Base-by-base conservation (phyloP, 2,329 filamentous ascomycete species). In the Xylaria sp. region DNA sequence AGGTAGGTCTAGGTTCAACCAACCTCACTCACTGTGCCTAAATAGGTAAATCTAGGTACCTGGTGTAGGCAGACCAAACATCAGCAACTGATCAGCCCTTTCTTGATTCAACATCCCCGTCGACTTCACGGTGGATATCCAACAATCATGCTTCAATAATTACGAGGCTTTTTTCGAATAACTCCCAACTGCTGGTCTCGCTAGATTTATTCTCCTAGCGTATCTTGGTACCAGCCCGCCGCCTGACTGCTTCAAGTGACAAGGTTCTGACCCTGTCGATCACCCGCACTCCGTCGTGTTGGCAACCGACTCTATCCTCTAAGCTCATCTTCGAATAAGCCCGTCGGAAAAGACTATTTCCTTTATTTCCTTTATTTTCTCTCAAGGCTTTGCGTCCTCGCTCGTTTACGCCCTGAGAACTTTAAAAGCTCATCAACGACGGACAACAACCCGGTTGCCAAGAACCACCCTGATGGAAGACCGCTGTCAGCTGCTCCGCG, bases 401-500 rank as follows among this genome's bases (percentile, higher is more conserved):
- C 23, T 35, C 25, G 27, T 60, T 16, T 21, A 29, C 25, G n/a
- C 35, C n/a, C 25, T 35, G 35, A 37, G 5, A 40, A n/a, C 29
- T 8, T 18, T 37, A 25, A 10, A 37, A 37, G 29, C 18, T 25
- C 27, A 12, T n/a, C 60, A 12, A 54, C 21, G 21, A 16, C n/a
- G n/a, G 9, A 32, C 59, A 60, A n/a, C 40, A 25, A n/a, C 9
- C 48, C 25, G 21, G 25, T 42, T 59, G 25, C 35, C 50, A 83
- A 82, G 81, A 78, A 79, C 18, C 65, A 64, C 69, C 32, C 69
- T 76, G 60, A 69, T 76, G 59, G 74, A 77, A 60, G 78, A 81
- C 68, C 81, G 81, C 67, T 89, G 87, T 78, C 84, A 87, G 71
- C 81, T 81, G 70, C 83, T 88, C 68, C 83, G 84, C 69, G 79